A percentile compares a stretch with the other conserved stretches of the same genome.
These are phyloP conservation scores for Mortierella hygrophila DNA, from an alignment of 192 early-diverging fungal species.

Conservation along the genomic window DNA sequence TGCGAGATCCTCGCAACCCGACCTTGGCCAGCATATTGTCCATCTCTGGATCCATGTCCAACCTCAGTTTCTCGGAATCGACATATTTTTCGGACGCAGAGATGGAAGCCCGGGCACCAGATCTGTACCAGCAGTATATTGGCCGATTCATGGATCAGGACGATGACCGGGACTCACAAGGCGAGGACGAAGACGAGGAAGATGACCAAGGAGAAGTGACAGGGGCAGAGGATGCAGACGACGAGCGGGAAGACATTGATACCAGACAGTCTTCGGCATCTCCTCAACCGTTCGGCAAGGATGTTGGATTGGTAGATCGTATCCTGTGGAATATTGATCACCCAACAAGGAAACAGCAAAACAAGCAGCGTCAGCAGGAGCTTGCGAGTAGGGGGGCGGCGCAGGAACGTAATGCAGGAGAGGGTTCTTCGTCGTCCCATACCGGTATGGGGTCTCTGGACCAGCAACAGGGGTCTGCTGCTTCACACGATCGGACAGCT, in stretches of 20 bases:
- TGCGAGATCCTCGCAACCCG: conserved; percentile 13
- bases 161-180: conserved; percentile 7
- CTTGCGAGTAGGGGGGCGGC: background rate
- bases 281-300: conserved; percentile 32
- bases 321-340: conserved; percentile 50
- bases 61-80: conserved; percentile 49
- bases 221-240: conserved; percentile 24
- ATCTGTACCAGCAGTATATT: conserved; percentile 52
- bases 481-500: background rate
- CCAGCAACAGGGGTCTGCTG: background rate
- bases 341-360: conserved; percentile 17
- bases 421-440: background rate
- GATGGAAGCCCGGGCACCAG: conserved; percentile 45
- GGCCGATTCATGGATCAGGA: conserved; percentile 52
- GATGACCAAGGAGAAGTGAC: background rate
- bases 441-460: background rate
- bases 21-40: conserved; percentile 39
- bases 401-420: background rate
- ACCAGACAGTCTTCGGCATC: background rate
- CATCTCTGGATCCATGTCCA: conserved; percentile 52
- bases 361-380: conserved; percentile 11
- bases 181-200: conserved; percentile 5
- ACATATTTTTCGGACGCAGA: conserved; percentile 56
- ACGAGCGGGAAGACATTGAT: conserved; percentile 6
- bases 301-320: conserved; percentile 39